Evolutionary conservation across 768 basidiomycete genomes (phyloP).

Genomic region (Auricularia cornea): DNA sequence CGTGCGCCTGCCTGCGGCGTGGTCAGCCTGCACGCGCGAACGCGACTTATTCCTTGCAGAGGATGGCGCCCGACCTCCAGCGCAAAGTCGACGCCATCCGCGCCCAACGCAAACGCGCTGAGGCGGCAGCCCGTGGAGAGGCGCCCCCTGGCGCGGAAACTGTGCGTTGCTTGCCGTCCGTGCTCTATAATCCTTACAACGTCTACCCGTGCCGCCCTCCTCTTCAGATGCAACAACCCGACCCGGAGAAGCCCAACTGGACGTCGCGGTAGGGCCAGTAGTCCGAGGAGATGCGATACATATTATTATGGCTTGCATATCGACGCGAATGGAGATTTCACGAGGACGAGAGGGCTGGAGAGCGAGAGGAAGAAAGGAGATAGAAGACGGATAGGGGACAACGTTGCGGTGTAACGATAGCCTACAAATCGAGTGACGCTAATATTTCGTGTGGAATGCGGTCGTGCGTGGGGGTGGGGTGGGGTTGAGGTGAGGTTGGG

Average conservation of each 20-base stretch:
- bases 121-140: constrained; percentile 44
- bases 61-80: constrained; percentile 56
- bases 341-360: background rate
- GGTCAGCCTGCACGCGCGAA: constrained; percentile 23
- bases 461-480: no score
- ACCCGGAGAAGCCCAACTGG: background rate
- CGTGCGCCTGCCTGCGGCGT: constrained; percentile 27
- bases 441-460: background rate
- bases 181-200: background rate
- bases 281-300: background rate
- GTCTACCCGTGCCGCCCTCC: background rate
- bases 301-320: background rate
- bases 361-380: background rate
- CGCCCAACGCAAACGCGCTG: constrained; percentile 41
- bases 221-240: background rate
- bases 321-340: background rate
- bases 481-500: no score
- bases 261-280: background rate
- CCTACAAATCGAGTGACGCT: background rate
- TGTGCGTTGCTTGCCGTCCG: background rate
- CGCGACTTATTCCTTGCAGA: constrained; percentile 24
- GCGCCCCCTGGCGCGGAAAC: constrained; percentile 18
- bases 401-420: background rate
- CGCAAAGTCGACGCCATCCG: constrained; percentile 55
- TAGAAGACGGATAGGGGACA: background rate